Evolutionary conservation across 306 rosid genomes (phyloP).

Genomic region (Citrullus amarus): DNA sequence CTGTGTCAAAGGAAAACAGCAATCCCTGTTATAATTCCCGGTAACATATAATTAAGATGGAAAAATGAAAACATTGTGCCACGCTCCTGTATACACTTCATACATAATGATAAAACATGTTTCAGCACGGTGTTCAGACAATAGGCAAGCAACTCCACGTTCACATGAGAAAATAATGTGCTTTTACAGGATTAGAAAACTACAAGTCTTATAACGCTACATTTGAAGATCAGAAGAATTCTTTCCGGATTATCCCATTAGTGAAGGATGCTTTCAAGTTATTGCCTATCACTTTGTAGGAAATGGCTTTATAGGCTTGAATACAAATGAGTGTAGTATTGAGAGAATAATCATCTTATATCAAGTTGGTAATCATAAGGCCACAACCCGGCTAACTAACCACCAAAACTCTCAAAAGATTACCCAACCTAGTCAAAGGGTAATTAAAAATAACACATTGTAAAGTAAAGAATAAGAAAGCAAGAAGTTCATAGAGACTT

Average conservation of each 20-base stretch:
- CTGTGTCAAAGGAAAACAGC: slow-evolving; percentile 31
- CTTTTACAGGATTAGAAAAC: background rate
- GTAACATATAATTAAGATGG: background rate
- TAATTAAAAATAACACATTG: too few species aligned
- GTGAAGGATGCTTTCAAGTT: background rate
- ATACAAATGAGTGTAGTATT: too few species aligned
- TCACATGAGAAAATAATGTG: background rate
- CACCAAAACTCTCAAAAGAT: too few species aligned
- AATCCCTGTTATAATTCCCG: background rate
- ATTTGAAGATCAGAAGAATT: background rate
- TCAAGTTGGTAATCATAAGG: too few species aligned
- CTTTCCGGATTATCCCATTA: background rate
- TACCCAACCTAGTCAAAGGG: too few species aligned
- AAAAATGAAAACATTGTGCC: background rate
- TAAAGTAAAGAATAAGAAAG: too few species aligned
- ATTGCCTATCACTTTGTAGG: background rate
- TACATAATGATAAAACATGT: background rate
- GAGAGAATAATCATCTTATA: too few species aligned
- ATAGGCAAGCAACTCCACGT: background rate
- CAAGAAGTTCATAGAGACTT: too few species aligned
- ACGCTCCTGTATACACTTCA: background rate
- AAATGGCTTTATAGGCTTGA: too few species aligned
- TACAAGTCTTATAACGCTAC: background rate
- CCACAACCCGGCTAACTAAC: too few species aligned
- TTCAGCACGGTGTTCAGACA: background rate